Evolutionary conservation across 495 filamentous ascomycete genomes (phyloP), one percentile per base, ranked within the genome.

Genomic region (Neurospora sp.): DNA sequence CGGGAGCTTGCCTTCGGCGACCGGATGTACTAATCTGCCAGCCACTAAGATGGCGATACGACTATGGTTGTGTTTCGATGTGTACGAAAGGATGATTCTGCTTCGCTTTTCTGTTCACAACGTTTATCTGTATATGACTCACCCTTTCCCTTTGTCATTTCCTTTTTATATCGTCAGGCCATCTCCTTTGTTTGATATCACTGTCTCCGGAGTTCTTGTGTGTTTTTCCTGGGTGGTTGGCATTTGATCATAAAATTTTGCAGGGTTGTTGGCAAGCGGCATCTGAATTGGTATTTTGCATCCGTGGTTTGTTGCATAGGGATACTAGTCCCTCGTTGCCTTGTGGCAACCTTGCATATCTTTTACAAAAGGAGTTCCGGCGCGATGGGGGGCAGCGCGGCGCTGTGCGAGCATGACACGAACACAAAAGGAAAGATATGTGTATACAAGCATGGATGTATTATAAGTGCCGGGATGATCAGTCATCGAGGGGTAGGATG

Each of bases 1-100:
- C 80, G 82, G n/a, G 74, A 82, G 5, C 77, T 84, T 42, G 75
- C 81, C 18, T 82, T 83, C 69, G 81, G 82, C 4, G 82, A 84
- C 48, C 76, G 84, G 42, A 78, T 85, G 22, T 86, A 83, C 75
- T 85, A 77, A 77, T 38, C 16, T 45, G 65, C 37, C 31, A 45
- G 27, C 6, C 22, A 65, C 12, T 16, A 27, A 18, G 22, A 65
- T 31, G 6, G 27, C 7, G 53, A 37, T 31, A 35, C 7, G 22
- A 65, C 53, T 65, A 37, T 31, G 3, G 22, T 65, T 65, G 53
- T 35, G 53, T 65, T 27, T 14, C 14, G 6, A 16, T 65, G 14
- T 65, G 27, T 35, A 35, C 53, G 53, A 65, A 37, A 59, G 14
- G 53, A 65, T 18, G 27, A 65, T 12, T 35, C 53, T 9, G 14